A percentile compares a stretch with the other conserved stretches of the same genome.
Conservation (phyloP, 2,329 filamentous ascomycete species). For the Apiospora marii region DNA sequence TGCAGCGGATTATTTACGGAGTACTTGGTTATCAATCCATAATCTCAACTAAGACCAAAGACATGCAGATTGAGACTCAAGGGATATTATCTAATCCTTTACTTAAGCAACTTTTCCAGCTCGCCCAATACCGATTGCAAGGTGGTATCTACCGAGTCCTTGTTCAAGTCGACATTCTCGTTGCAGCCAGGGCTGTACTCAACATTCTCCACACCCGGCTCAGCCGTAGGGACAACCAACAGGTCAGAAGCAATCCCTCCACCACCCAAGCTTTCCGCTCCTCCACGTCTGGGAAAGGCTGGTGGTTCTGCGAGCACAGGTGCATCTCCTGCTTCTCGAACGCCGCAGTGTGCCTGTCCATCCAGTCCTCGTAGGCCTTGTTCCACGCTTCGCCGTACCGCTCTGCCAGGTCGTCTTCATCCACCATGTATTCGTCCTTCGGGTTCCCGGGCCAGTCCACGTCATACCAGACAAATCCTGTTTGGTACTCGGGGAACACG, state of each 20-base stretch:
- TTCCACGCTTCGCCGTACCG: constrained; percentile 23
- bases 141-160: background rate
- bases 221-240: constrained; percentile 24
- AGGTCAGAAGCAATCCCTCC: constrained; percentile 24
- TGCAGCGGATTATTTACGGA: too few species aligned
- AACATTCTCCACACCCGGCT: constrained; percentile 24
- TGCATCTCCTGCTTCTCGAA: constrained; percentile 22
- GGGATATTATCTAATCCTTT: too few species aligned
- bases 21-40: too few species aligned
- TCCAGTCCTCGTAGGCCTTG: constrained; percentile 20
- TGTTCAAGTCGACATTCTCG: background rate
- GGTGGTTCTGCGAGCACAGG: background rate
- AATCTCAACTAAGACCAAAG: too few species aligned
- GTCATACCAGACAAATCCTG: background rate
- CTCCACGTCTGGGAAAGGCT: background rate
- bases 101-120: background rate
- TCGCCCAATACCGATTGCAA: background rate
- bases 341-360: constrained; percentile 14
- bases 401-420: constrained; percentile 15
- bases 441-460: constrained; percentile 2
- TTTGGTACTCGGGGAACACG: background rate
- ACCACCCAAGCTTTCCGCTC: constrained; percentile 25
- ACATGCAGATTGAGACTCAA: too few species aligned
- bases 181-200: constrained; percentile 10
- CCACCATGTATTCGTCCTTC: constrained; percentile 4